Base-by-base conservation (phyloP, 306 rosid genomes). In the Arachis hypogaea region DNA sequence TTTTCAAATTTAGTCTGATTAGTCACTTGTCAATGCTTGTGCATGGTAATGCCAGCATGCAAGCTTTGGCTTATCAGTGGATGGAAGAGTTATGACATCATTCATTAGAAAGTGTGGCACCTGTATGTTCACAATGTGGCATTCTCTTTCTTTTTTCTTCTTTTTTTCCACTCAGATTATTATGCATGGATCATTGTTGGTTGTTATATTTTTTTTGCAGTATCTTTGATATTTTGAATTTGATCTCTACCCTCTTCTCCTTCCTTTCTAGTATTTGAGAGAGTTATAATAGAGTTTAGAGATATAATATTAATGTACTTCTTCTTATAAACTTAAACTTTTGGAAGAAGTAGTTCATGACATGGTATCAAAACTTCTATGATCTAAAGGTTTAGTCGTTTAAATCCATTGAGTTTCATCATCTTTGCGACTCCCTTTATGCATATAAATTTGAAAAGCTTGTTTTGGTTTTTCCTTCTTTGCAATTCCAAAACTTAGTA, bases 51-150 rank as follows among this genome's bases (percentile, higher is more conserved):
- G 66, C n/a, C 87, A 93, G 98, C 98, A 93, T 77, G 98, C 97
- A 22, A 85, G 98, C 85, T 93, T 89, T 70, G 98, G 98, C 60
- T 86, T 87, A 59, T 87, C 98, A 0, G 96, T 93, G 18, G 96
- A 91, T 66, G 98, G 97, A 82, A 93, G 82, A 82, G 82, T 93
- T 56, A 41, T 79, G 9, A 93, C 98, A 75, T 87, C 96, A 61
- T 89, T 90, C 90, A 77, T 88, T n/a, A 75, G 93, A 85, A 93
- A 83, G 80, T 93, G 97, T 50, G 65, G 93, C 73, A 80, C 41
- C 77, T 93, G 98, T 76, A 18, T 87, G 83, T 42, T 80, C 38
- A 33, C 4, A 33, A 33, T 33, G 38, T 33, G 38, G 22, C 22
- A 18, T 18, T 33, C 38, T 33, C 4, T 33, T 33, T 33, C 2